A percentile compares a stretch with the other conserved stretches of the same genome.
These are phyloP conservation scores for Penicillium sp. DNA, from an alignment of 2,329 filamentous ascomycete genomes.

Conservation along the genomic window DNA sequence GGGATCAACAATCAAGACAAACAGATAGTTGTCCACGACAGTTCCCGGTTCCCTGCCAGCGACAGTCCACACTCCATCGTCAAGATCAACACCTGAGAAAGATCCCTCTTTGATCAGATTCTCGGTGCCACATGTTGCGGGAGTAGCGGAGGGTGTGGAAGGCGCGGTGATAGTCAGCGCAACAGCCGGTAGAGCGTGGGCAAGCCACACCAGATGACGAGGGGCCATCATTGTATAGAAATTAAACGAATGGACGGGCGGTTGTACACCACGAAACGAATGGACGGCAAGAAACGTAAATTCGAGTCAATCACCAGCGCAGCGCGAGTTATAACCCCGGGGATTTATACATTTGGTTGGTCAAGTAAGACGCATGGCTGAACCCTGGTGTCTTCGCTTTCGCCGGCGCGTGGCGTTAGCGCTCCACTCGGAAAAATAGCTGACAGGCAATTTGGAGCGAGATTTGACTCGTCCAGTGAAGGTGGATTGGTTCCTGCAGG, in stretches of 20 bases:
- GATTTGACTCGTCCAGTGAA: not conserved
- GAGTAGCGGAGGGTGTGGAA: not conserved
- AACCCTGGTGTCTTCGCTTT: not conserved
- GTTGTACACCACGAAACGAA: conserved; percentile 1
- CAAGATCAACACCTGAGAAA: not conserved
- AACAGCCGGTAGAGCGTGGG: conserved; percentile 1
- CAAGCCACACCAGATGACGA: conserved; percentile 3
- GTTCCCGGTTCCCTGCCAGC: not conserved
- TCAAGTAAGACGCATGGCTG: not conserved
- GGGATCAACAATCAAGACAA: not conserved
- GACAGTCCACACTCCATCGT: not conserved
- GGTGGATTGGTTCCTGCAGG: conserved; percentile 1
- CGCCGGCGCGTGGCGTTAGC: not conserved
- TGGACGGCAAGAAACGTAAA: not conserved
- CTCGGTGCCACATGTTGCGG: not conserved
- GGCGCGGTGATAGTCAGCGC: not conserved
- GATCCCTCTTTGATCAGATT: conserved; percentile 2
- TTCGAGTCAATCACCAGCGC: not conserved
- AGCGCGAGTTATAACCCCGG: not conserved
- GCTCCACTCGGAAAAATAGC: conserved; percentile 2
- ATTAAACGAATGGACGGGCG: conserved; percentile 6
- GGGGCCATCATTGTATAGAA: not conserved
- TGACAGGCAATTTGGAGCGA: conserved; percentile 5
- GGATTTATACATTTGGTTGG: not conserved
- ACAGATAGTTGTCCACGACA: not conserved